Evolutionary conservation across 176 grass and related monocot genomes (phyloP), one percentile per base, ranked within the genome.

Genomic region (Triticum urartu): DNA sequence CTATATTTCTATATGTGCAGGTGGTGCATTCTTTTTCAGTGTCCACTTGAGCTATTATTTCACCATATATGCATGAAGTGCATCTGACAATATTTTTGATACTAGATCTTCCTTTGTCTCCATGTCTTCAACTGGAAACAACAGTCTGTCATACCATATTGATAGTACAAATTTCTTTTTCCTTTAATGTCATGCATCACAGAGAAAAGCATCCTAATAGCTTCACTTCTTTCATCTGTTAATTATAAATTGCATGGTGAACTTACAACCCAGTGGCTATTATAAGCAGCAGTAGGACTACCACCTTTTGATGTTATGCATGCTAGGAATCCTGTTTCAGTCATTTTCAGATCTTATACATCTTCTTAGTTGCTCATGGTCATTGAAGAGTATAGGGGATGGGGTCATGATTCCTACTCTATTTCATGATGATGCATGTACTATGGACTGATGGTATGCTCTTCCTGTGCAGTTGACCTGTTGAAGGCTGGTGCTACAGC

Each of bases 401-500:
- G 26, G 26, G 26, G 26, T 26, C 26, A 26, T 26, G 26, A 26
- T 26, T 26, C 26, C 26, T 26, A 26, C 26, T 66, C 24, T 32
- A 76, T 89, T 40, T 79, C 75, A 11, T 8, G 3, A 11, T 8
- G 3, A 48, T 69, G 21, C 34, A 52, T 65, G 56, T 82, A 59
- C 36, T 3, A 26, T 9, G 18, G 26, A 25, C 56, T 89, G 32
- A 85, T 20, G 21, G 15, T 64, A 20, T 68, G 63, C 60, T 83
- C 22, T 81, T 81, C 43, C 21, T 62, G 6, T 83, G 63, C 89
- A 98, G 93, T 95, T 88, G 93, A 95, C 59, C 63, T 93, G 65
- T 70, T 98, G 91, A 90, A 93, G 85, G 45, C 85, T 64, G 83
- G 78, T 56, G 77, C 87, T 20, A 98, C 95, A 2, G 95, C 91